phyloP scores from a whole-genome alignment of 2,329 filamentous ascomycete species.

The Lachnum nothofagi region DNA sequence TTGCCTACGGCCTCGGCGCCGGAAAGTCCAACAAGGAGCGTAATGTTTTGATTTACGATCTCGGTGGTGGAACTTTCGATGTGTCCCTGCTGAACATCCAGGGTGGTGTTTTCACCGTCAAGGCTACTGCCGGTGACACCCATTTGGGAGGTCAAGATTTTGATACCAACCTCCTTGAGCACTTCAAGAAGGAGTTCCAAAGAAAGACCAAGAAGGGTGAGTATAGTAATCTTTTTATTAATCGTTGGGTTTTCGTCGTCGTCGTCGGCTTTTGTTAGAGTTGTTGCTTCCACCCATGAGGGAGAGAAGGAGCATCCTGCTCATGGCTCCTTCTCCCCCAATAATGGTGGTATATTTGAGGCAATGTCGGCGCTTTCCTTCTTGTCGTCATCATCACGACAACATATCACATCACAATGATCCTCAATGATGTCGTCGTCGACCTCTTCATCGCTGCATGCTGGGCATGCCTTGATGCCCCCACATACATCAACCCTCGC shows the following conservation, averaged over 20 bases:
- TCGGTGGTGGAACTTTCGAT: slow-evolving; percentile 99
- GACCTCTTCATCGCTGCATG: too few species aligned
- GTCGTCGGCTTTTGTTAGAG: too few species aligned
- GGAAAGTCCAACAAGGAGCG: slow-evolving; percentile 97
- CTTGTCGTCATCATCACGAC: too few species aligned
- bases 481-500: too few species aligned
- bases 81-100: slow-evolving; percentile 98
- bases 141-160: slow-evolving; percentile 95
- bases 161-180: slow-evolving; percentile 89
- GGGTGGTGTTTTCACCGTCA: slow-evolving; percentile 98
- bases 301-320: too few species aligned
- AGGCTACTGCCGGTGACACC: slow-evolving; percentile 95
- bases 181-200: slow-evolving; percentile 94
- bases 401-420: too few species aligned
- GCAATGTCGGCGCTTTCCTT: too few species aligned
- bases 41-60: slow-evolving; percentile 99
- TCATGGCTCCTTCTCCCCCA: too few species aligned
- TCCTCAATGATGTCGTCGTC: too few species aligned
- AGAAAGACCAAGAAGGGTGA: slow-evolving; percentile 65
- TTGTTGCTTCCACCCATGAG: too few species aligned
- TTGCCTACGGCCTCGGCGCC: slow-evolving; percentile 93
- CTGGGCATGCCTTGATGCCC: too few species aligned
- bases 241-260: slow-evolving; percentile 34
- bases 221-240: background rate
- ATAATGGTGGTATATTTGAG: too few species aligned